phyloP scores from a whole-genome alignment of 495 filamentous ascomycete species.

The Xylaria nigripes region DNA sequence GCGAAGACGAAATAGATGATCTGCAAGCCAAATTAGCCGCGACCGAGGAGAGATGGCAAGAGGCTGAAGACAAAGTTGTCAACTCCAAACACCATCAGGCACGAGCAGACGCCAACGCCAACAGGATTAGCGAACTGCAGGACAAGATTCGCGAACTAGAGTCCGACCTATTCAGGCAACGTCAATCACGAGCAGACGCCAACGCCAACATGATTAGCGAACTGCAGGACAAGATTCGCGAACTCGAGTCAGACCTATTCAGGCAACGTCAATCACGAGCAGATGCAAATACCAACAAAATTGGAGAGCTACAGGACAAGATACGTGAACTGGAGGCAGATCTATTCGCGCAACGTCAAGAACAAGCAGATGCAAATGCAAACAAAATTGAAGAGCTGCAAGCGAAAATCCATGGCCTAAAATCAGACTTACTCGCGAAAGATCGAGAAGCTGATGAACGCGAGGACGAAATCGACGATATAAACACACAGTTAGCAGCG shows the following conservation, averaged over 20 bases:
- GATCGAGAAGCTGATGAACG: conserved; percentile 36
- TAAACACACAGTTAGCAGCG: conserved; percentile 17
- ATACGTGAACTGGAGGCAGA: too few species aligned
- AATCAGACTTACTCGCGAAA: not conserved
- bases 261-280: conserved; percentile 40
- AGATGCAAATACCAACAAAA: conserved; percentile 49
- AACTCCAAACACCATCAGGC: conserved; percentile 31
- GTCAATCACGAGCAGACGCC: conserved; percentile 49
- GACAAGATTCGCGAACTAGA: too few species aligned
- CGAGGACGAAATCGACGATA: conserved; percentile 50
- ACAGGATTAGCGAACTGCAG: too few species aligned
- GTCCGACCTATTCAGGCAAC: not conserved
- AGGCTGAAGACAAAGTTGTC: not conserved
- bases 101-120: conserved; percentile 49
- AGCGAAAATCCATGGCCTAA: conserved; percentile 60
- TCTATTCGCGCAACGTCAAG: conserved; percentile 27
- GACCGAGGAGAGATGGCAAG: not conserved
- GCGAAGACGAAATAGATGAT: conserved; percentile 52
- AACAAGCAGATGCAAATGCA: conserved; percentile 51
- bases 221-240: too few species aligned
- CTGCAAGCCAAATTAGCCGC: conserved; percentile 28
- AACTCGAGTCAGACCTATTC: too few species aligned
- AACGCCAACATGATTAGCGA: conserved; percentile 51
- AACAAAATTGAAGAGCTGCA: conserved; percentile 61
- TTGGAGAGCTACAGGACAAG: too few species aligned